Percentiles rank a stretch among this genome's conserved stretches.
Conservation (phyloP, 139 green algal species). For the Tetradesmus obliquus region DNA sequence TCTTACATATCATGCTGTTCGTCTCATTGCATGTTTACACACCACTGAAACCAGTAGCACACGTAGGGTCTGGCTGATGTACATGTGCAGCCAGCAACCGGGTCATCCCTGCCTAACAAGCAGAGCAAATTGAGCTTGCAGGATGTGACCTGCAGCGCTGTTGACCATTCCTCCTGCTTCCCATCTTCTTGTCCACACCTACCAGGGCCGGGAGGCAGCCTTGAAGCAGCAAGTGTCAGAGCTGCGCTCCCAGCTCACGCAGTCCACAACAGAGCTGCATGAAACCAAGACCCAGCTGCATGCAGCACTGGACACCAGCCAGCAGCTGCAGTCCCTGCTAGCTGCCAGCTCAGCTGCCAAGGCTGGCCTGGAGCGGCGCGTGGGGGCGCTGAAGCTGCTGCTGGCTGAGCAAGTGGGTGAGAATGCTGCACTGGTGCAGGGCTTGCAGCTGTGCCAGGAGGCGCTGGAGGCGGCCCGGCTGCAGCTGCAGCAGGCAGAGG, state of each 20-base stretch:
- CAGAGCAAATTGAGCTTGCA: too few species aligned
- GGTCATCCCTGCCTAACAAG: too few species aligned
- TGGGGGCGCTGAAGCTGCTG: not conserved
- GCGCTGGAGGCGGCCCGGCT: not conserved
- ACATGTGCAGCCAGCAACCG: too few species aligned
- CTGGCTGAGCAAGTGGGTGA: slow-evolving; percentile 17
- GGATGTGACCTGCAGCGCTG: too few species aligned
- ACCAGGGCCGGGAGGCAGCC: not conserved
- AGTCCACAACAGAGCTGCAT: not conserved
- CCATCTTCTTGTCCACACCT: too few species aligned
- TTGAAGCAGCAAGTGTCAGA: not conserved
- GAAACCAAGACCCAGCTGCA: not conserved
- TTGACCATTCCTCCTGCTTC: too few species aligned
- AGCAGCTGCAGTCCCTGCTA: not conserved
- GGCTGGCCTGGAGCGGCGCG: not conserved
- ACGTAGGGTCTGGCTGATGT: too few species aligned
- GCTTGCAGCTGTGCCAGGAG: slow-evolving; percentile 1
- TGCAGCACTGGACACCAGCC: not conserved
- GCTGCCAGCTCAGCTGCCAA: not conserved
- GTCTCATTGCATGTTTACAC: too few species aligned
- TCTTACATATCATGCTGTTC: too few species aligned
- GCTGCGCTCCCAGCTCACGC: not conserved
- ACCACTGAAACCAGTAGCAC: too few species aligned
- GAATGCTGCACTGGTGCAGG: slow-evolving; percentile 6
- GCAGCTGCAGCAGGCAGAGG: not conserved